These are phyloP conservation scores for Cutaneotrichosporon daszewskae DNA, from an alignment of 1,284 basidiomycete genomes.

Conservation along the genomic window DNA sequence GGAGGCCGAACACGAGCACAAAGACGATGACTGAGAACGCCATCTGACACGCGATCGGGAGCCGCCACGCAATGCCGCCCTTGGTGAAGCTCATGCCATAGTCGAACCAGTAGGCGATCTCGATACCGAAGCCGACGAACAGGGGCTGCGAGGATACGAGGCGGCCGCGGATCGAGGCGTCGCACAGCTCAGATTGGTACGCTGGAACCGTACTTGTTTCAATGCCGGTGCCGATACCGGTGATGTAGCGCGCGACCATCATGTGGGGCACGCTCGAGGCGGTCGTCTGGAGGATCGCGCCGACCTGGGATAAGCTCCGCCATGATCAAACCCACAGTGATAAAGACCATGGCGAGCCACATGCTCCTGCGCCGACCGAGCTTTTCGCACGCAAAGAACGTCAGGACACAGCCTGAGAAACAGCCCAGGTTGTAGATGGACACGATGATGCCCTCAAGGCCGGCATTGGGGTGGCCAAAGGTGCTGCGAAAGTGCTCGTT, in stretches of 20 bases:
- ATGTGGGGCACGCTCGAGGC: conserved; percentile 4
- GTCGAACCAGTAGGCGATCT: conserved; percentile 11
- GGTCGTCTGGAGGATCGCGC: conserved; percentile 5
- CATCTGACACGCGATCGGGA: conserved; percentile 8
- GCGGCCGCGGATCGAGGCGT: conserved; percentile 5
- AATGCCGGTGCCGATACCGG: conserved; percentile 8
- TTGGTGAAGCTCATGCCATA: conserved; percentile 6
- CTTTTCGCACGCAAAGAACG: conserved; percentile 7
- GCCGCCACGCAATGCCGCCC: conserved; percentile 6
- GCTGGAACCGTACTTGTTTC: conserved; percentile 5
- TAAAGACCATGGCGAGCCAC: conserved; percentile 13
- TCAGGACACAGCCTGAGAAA: conserved; percentile 11
- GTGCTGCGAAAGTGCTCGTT: conserved; percentile 11
- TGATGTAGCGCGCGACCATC: conserved; percentile 6
- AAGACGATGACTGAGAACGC: conserved; percentile 5
- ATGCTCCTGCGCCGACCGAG: conserved; percentile 9
- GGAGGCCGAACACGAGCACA: conserved; percentile 12
- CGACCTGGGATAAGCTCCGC: too few species aligned
- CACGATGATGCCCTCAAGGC: conserved; percentile 12
- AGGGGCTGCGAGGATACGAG: conserved; percentile 5
- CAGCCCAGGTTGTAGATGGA: conserved; percentile 15
- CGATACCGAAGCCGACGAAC: conserved; percentile 11
- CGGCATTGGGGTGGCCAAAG: conserved; percentile 6
- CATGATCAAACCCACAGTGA: conserved; percentile 5
- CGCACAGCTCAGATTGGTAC: conserved; percentile 10